Conservation (phyloP, 257 asterid genomes). For the Thymus mandschuricus region DNA sequence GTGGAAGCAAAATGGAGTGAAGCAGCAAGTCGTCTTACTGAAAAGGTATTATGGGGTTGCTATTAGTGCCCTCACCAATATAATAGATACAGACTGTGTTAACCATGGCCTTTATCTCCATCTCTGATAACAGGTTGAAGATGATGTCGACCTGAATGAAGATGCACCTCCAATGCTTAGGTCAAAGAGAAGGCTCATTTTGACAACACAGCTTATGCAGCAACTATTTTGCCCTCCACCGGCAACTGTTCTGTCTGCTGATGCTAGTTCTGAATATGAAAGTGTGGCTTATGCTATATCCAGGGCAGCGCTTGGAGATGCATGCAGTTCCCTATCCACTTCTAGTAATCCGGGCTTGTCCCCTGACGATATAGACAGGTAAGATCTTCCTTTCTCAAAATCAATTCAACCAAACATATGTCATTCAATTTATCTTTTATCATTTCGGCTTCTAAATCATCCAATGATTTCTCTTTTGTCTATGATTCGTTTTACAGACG, state of each 20-base stretch:
- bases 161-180: constrained; percentile 53
- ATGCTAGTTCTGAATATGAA: constrained; percentile 51
- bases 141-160: constrained; percentile 54
- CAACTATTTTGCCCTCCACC: constrained; percentile 70
- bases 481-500: constrained; percentile 16
- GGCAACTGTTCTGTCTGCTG: constrained; percentile 54
- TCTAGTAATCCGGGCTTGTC: constrained; percentile 38
- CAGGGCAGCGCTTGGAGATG: constrained; percentile 74
- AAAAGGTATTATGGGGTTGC: constrained; percentile 58
- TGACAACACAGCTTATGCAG: constrained; percentile 87
- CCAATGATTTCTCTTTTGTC: neutral
- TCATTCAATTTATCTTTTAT: neutral
- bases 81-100: constrained; percentile 21
- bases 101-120: constrained; percentile 18
- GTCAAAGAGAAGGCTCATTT: constrained; percentile 72
- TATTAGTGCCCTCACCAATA: constrained; percentile 17
- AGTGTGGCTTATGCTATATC: constrained; percentile 56
- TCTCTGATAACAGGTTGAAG: constrained; percentile 56
- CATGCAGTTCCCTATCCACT: constrained; percentile 56
- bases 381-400: constrained; percentile 32
- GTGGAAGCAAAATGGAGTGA: constrained; percentile 71
- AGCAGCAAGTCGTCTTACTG: constrained; percentile 55
- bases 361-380: constrained; percentile 45
- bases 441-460: neutral
- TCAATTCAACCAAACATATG: neutral